Percentiles rank a stretch among this genome's conserved stretches.
These are phyloP conservation scores for Kondoa malvinella DNA, from an alignment of 768 basidiomycete species.

Conservation along the genomic window DNA sequence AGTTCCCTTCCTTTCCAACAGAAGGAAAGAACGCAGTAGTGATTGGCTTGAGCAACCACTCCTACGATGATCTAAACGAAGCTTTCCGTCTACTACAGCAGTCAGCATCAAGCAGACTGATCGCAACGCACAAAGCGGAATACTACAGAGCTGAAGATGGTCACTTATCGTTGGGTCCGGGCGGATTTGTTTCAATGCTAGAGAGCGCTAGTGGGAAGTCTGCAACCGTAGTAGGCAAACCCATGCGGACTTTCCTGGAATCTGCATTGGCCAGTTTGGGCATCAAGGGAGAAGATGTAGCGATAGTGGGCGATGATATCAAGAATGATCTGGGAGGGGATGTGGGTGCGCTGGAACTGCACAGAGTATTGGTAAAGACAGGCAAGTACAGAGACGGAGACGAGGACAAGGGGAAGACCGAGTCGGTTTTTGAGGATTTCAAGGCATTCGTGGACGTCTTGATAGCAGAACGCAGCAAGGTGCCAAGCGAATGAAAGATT, in stretches of 20 bases:
- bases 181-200: conserved; percentile 51
- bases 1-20: conserved; percentile 36
- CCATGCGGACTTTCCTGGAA: conserved; percentile 44
- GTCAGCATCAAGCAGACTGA: conserved; percentile 32
- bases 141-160: conserved; percentile 39
- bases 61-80: conserved; percentile 44
- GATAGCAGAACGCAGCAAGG: conserved; percentile 22
- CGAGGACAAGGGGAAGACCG: conserved; percentile 35
- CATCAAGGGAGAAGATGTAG: conserved; percentile 15
- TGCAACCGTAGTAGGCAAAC: conserved; percentile 50
- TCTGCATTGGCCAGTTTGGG: conserved; percentile 40
- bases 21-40: conserved; percentile 43
- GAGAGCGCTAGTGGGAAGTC: conserved; percentile 40
- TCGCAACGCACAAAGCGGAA: conserved; percentile 46
- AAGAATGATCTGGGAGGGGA: conserved; percentile 49
- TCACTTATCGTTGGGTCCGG: conserved; percentile 48
- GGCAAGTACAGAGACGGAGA: conserved; percentile 54
- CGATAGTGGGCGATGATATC: conserved; percentile 47
- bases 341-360: conserved; percentile 44
- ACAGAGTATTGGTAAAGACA: conserved; percentile 51
- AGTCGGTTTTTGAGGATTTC: conserved; percentile 40
- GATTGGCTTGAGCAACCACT: conserved; percentile 42
- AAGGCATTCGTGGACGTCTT: conserved; percentile 42
- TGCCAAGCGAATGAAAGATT: too few relatives aligned
- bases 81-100: conserved; percentile 47